Evolutionary conservation across 352 stramenopile species (phyloP).

Genomic region (Achlya hypogyna): DNA sequence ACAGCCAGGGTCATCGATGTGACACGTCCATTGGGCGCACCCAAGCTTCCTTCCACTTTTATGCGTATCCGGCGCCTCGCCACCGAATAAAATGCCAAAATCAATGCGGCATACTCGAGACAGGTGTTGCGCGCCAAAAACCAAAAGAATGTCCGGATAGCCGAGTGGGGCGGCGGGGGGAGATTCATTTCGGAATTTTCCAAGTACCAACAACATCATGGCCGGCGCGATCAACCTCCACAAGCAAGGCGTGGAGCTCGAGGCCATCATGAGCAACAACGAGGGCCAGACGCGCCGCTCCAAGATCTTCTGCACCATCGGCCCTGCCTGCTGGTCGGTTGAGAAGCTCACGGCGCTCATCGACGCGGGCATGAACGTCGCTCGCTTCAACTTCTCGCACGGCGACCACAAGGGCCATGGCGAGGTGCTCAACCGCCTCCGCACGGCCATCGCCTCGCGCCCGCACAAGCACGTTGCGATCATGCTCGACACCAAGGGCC

Average conservation of each 20-base stretch:
- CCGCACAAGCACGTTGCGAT: constrained; percentile 78
- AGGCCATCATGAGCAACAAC: constrained; percentile 42
- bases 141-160: constrained; percentile 9
- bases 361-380: constrained; percentile 93
- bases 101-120: background rate
- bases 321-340: constrained; percentile 88
- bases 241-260: constrained; percentile 25
- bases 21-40: background rate
- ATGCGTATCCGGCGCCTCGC: background rate
- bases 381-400: constrained; percentile 99
- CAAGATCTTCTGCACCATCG: constrained; percentile 89
- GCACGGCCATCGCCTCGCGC: constrained; percentile 44
- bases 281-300: constrained; percentile 65
- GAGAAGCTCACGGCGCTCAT: constrained; percentile 85
- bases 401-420: constrained; percentile 88
- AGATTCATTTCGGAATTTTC: constrained; percentile 11
- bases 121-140: no score
- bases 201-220: constrained; percentile 2
- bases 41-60: background rate
- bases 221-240: constrained; percentile 17
- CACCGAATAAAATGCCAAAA: background rate
- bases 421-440: constrained; percentile 57
- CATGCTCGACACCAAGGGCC: constrained; percentile 95
- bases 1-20: no score
- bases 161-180: background rate